These are phyloP conservation scores for Citrus australasica DNA, from an alignment of 345 rosid species.

Conservation along the genomic window DNA sequence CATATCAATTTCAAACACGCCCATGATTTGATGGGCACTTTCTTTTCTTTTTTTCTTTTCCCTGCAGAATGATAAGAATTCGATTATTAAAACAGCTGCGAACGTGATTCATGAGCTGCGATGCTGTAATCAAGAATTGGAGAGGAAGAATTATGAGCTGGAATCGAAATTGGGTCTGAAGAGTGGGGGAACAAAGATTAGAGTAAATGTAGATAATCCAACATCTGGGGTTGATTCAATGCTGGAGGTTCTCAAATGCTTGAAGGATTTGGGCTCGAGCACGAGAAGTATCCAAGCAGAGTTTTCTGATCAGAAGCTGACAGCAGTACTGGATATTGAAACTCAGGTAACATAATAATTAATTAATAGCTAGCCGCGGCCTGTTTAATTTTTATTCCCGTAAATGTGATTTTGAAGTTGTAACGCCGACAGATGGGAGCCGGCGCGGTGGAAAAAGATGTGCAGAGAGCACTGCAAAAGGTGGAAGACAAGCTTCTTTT, in stretches of 20 bases:
- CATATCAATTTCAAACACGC: too few relatives aligned
- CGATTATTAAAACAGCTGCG: conserved; percentile 43
- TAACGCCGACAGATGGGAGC: conserved; percentile 36
- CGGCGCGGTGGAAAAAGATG: conserved; percentile 40
- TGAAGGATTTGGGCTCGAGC: conserved; percentile 39
- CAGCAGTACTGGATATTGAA: conserved; percentile 34
- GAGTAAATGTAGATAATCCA: conserved; percentile 39
- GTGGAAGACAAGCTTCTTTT: conserved; percentile 32
- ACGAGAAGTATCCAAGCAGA: conserved; percentile 30
- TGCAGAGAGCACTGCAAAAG: conserved; percentile 37
- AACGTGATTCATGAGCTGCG: conserved; percentile 40
- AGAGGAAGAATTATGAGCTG: conserved; percentile 32
- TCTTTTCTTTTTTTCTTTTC: not conserved
- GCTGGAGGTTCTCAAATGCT: conserved; percentile 44
- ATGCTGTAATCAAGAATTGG: conserved; percentile 33
- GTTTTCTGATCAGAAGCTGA: conserved; percentile 34
- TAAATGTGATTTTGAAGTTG: not conserved
- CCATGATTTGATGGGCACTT: not conserved
- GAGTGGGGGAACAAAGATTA: conserved; percentile 32
- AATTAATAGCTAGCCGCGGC: not conserved
- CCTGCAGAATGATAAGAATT: conserved; percentile 56
- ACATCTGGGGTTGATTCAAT: conserved; percentile 56
- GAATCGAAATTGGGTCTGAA: conserved; percentile 18
- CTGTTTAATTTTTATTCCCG: not conserved
- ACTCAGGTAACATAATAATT: conserved; percentile 31